Conservation (phyloP, 2,329 filamentous ascomycete genomes). For the Verticillium nubilum region DNA sequence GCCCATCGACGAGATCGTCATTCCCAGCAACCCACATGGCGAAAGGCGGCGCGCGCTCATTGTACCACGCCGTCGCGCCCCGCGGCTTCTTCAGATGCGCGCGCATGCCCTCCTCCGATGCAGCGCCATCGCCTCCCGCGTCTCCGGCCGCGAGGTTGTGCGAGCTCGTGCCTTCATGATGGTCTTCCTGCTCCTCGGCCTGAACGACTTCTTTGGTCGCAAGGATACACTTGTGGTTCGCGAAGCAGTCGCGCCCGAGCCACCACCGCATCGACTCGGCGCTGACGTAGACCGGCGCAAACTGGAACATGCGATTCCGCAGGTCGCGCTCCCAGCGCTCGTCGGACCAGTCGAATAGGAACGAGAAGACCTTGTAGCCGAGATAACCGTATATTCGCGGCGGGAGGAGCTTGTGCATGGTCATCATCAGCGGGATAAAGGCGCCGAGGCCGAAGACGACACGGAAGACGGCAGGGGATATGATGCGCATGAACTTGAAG, state of each 20-base stretch:
- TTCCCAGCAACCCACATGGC: slow-evolving; percentile 83
- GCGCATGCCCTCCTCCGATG: slow-evolving; percentile 6
- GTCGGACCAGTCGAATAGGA: slow-evolving; percentile 86
- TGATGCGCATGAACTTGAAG: slow-evolving; percentile 84
- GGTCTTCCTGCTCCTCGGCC: slow-evolving; percentile 58
- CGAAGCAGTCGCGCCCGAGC: slow-evolving; percentile 82
- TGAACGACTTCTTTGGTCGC: slow-evolving; percentile 66
- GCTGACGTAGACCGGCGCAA: slow-evolving; percentile 84
- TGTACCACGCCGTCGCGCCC: slow-evolving; percentile 71
- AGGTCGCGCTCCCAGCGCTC: slow-evolving; percentile 76
- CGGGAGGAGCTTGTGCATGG: slow-evolving; percentile 64
- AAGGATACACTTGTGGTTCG: slow-evolving; percentile 75
- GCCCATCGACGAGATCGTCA: slow-evolving; percentile 81
- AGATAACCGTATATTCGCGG: slow-evolving; percentile 69
- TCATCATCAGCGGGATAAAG: slow-evolving; percentile 93
- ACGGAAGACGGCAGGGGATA: slow-evolving; percentile 71
- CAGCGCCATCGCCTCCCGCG: slow-evolving; percentile 19
- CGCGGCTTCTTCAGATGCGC: slow-evolving; percentile 32
- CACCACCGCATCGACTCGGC: slow-evolving; percentile 94
- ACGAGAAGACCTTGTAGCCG: slow-evolving; percentile 85
- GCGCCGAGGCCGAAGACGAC: slow-evolving; percentile 86
- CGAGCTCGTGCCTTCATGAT: slow-evolving; percentile 24
- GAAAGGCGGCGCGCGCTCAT: slow-evolving; percentile 71
- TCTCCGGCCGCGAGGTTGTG: slow-evolving; percentile 25
- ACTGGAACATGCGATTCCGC: slow-evolving; percentile 81